Evolutionary conservation across 2,329 filamentous ascomycete genomes (phyloP).

Genomic region (Epichloe sylvatica): DNA sequence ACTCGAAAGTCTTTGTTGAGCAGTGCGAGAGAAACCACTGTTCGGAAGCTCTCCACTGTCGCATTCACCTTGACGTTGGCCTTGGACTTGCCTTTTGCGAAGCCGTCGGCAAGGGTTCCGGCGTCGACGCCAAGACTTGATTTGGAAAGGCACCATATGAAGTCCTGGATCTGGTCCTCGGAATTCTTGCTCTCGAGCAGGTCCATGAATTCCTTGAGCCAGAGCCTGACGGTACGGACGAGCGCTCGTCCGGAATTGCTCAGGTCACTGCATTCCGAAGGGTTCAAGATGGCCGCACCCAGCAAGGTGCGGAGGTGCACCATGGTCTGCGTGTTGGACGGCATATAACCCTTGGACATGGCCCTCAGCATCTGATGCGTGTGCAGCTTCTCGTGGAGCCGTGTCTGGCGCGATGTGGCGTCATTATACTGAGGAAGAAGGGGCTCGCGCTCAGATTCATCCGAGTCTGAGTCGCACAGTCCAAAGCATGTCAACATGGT

Average conservation of each 20-base stretch:
- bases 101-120: slow-evolving; percentile 15
- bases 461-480: slow-evolving; percentile 28
- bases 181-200: slow-evolving; percentile 70
- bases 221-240: slow-evolving; percentile 56
- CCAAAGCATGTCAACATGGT: slow-evolving; percentile 53
- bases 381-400: slow-evolving; percentile 79
- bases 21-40: slow-evolving; percentile 69
- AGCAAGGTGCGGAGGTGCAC: slow-evolving; percentile 67
- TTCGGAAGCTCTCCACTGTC: slow-evolving; percentile 66
- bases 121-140: slow-evolving; percentile 41
- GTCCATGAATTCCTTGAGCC: slow-evolving; percentile 69
- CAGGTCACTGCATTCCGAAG: slow-evolving; percentile 46
- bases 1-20: slow-evolving; percentile 84
- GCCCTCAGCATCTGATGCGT: slow-evolving; percentile 84
- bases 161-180: slow-evolving; percentile 77
- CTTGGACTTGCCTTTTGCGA: slow-evolving; percentile 17
- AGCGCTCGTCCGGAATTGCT: slow-evolving; percentile 66
- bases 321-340: slow-evolving; percentile 73
- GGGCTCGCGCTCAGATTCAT: slow-evolving; percentile 52
- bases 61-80: slow-evolving; percentile 20
- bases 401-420: slow-evolving; percentile 63
- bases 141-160: slow-evolving; percentile 71
- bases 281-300: slow-evolving; percentile 64
- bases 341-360: slow-evolving; percentile 74
- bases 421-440: slow-evolving; percentile 72